phyloP scores from a whole-genome alignment of 2,329 filamentous ascomycete species.

The Calycina marina region DNA sequence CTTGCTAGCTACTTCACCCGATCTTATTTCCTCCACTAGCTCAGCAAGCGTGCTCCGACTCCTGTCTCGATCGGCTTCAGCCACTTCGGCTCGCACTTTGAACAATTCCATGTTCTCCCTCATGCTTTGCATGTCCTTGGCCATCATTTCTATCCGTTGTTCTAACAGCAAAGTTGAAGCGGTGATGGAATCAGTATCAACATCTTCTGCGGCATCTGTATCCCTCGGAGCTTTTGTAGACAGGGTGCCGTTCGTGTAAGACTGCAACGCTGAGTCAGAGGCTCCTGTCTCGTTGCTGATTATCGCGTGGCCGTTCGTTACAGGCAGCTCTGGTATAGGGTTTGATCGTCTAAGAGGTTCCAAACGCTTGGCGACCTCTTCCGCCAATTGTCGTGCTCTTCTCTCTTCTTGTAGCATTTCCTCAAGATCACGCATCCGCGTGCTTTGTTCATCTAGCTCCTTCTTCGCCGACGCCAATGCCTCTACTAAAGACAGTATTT shows the following conservation, averaged over 20 bases:
- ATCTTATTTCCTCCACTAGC: slow-evolving; percentile 73
- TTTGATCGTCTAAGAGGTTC: no score
- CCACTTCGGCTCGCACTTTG: slow-evolving; percentile 61
- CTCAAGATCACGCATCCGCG: slow-evolving; percentile 70
- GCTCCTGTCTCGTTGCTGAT: slow-evolving; percentile 26
- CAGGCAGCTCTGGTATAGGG: no score
- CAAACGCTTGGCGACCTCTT: slow-evolving; percentile 62
- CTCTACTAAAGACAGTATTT: slow-evolving; percentile 74
- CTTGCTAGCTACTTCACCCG: slow-evolving; percentile 40
- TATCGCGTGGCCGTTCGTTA: slow-evolving; percentile 28
- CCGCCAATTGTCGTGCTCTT: slow-evolving; percentile 66
- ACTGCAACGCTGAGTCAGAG: slow-evolving; percentile 29
- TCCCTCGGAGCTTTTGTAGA: slow-evolving; percentile 2
- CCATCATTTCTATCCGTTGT: slow-evolving; percentile 17
- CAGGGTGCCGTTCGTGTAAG: slow-evolving; percentile 29
- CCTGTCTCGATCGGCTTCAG: slow-evolving; percentile 61
- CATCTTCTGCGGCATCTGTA: slow-evolving; percentile 20
- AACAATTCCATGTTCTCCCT: slow-evolving; percentile 40
- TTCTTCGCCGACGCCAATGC: slow-evolving; percentile 71
- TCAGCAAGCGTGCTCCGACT: slow-evolving; percentile 66
- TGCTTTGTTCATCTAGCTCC: slow-evolving; percentile 72
- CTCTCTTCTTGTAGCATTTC: slow-evolving; percentile 65
- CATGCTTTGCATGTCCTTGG: slow-evolving; percentile 18
- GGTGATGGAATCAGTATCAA: slow-evolving; percentile 69
- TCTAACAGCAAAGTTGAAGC: slow-evolving; percentile 42